These are phyloP conservation scores for Claviceps purpurea DNA, from an alignment of 2,329 filamentous ascomycete genomes.

Conservation along the genomic window DNA sequence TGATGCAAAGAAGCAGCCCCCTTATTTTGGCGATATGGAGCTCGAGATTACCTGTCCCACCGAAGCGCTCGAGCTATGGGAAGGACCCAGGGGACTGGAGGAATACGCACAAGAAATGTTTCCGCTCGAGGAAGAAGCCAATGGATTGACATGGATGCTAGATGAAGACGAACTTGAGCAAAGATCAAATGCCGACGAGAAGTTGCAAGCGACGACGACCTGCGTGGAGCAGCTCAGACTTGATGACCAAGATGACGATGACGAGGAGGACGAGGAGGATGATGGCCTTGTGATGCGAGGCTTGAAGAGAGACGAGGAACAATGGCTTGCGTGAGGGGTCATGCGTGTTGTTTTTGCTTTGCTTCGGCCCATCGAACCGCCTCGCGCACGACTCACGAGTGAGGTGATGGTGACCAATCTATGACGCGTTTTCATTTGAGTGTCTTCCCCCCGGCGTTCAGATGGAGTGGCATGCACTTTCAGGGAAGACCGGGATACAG, in stretches of 20 bases:
- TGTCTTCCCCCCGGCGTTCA: no score
- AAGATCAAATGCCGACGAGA: slow-evolving; percentile 20
- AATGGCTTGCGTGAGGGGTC: slow-evolving; percentile 37
- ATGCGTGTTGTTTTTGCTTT: neutral
- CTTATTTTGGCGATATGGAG: slow-evolving; percentile 46
- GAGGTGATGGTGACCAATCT: no score
- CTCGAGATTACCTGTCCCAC: slow-evolving; percentile 54
- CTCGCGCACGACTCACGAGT: no score
- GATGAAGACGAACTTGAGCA: slow-evolving; percentile 32
- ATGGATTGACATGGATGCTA: slow-evolving; percentile 87
- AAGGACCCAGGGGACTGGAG: slow-evolving; percentile 78
- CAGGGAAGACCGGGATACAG: neutral
- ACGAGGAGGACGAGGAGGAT: slow-evolving; percentile 36
- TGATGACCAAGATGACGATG: slow-evolving; percentile 27
- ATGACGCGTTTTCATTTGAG: no score
- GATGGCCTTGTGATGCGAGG: slow-evolving; percentile 46
- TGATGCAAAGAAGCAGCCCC: slow-evolving; percentile 43
- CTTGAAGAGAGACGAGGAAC: slow-evolving; percentile 43
- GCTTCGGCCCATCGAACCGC: neutral
- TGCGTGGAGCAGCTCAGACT: slow-evolving; percentile 27
- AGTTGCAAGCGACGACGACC: slow-evolving; percentile 20
- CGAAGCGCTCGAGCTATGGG: slow-evolving; percentile 74
- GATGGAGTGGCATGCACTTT: no score
- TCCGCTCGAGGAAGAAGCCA: slow-evolving; percentile 84
- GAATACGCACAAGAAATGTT: slow-evolving; percentile 94